Conservation (phyloP, 805 yeast species). For the Geotrichum ghanense region DNA sequence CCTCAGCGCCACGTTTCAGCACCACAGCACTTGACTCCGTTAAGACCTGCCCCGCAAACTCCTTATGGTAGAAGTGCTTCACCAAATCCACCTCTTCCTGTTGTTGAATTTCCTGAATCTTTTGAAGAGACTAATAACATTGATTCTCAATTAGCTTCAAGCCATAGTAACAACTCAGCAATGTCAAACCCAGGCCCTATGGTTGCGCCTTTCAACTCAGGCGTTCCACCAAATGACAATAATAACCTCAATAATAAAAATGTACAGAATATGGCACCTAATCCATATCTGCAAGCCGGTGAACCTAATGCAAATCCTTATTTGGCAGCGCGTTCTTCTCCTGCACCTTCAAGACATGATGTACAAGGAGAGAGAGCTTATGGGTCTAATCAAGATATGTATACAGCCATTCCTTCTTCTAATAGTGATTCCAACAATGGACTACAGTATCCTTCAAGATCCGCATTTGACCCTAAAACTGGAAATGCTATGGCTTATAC, state of each 20-base stretch:
- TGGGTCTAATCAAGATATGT: background rate
- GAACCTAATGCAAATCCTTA: background rate
- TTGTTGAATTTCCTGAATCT: background rate
- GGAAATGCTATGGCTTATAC: background rate
- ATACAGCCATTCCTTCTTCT: background rate
- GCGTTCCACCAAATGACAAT: too few species aligned
- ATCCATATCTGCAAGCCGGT: too few species aligned
- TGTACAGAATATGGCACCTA: too few species aligned
- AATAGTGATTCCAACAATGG: background rate
- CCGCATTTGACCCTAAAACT: background rate
- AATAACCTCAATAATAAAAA: too few species aligned
- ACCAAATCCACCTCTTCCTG: conserved; percentile 1
- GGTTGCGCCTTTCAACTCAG: too few species aligned
- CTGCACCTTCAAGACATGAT: too few species aligned
- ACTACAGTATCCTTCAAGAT: background rate
- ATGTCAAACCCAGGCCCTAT: too few species aligned
- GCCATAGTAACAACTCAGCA: too few species aligned
- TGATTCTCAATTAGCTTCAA: too few species aligned
- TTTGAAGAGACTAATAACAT: too few species aligned
- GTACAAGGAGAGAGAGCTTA: too few species aligned
- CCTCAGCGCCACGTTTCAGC: background rate
- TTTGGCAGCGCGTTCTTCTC: background rate
- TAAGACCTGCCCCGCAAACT: conserved; percentile 2
- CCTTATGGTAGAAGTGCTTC: background rate
- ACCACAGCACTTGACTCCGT: background rate